phyloP scores from a whole-genome alignment of 176 grass and related monocot genomes.

The Cenchrus fungigraminus region DNA sequence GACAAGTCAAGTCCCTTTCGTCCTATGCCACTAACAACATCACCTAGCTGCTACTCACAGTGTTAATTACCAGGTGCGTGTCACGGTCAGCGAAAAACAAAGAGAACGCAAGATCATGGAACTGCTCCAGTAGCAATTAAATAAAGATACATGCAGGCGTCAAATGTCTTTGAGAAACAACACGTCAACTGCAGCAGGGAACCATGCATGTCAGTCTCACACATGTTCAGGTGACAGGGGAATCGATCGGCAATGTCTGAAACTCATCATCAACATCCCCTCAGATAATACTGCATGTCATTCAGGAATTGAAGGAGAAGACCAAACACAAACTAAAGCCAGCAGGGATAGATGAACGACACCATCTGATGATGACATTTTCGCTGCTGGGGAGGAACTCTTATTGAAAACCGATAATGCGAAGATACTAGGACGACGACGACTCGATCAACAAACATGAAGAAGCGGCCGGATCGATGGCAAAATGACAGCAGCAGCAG shows the following conservation, averaged over 20 bases:
- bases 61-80: too few species aligned
- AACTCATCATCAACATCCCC: background rate
- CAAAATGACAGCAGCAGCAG: background rate
- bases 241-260: background rate
- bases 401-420: background rate
- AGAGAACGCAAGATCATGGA: too few species aligned
- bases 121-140: too few species aligned
- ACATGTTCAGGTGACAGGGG: too few species aligned
- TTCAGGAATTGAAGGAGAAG: background rate
- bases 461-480: background rate
- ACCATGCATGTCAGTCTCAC: too few species aligned
- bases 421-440: background rate
- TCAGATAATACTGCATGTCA: too few species aligned
- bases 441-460: slow-evolving; percentile 3
- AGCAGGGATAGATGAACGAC: background rate
- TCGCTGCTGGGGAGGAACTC: background rate
- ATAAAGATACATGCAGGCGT: too few species aligned
- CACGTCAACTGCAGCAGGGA: too few species aligned
- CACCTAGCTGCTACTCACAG: background rate
- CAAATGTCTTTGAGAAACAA: too few species aligned
- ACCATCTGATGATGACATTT: background rate
- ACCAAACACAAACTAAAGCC: background rate
- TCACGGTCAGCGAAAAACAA: too few species aligned
- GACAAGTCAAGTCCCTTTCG: background rate
- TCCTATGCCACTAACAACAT: background rate